phyloP scores from a whole-genome alignment of 331 rosid genomes.

The Ulmus americana region DNA sequence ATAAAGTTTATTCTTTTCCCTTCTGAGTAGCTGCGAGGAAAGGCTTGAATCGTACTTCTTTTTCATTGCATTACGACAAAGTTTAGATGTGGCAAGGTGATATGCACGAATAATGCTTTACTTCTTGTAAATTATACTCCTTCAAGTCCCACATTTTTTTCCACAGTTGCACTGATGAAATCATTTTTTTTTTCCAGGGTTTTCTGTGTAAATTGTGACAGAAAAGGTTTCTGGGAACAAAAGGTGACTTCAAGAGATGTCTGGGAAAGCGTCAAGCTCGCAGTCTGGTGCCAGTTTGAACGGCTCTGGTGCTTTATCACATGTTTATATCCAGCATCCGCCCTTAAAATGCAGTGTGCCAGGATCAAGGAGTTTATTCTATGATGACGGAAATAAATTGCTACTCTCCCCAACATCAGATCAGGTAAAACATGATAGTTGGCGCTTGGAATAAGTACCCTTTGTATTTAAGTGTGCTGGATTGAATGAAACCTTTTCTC shows the following conservation, averaged over 20 bases:
- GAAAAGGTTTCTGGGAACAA: not conserved
- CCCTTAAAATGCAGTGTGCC: slow-evolving; percentile 62
- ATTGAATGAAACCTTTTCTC: not conserved
- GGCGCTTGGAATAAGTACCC: slow-evolving; percentile 7
- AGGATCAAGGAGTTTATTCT: slow-evolving; percentile 69
- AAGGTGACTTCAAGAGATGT: slow-evolving; percentile 40
- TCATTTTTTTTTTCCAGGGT: slow-evolving; percentile 25
- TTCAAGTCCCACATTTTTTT: slow-evolving; percentile 9
- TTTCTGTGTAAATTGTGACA: slow-evolving; percentile 8
- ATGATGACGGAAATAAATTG: slow-evolving; percentile 83
- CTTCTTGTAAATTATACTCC: slow-evolving; percentile 10
- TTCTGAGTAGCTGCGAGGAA: slow-evolving; percentile 54
- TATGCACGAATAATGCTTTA: not conserved
- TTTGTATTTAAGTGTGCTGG: slow-evolving; percentile 9
- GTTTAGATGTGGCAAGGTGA: slow-evolving; percentile 9
- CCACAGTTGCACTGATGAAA: slow-evolving; percentile 18
- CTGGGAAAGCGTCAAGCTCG: slow-evolving; percentile 76
- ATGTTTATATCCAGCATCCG: slow-evolving; percentile 72
- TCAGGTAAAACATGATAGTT: slow-evolving; percentile 47
- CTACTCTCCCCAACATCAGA: slow-evolving; percentile 67
- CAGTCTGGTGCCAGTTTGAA: slow-evolving; percentile 60
- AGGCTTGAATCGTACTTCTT: slow-evolving; percentile 34
- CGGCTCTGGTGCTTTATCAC: slow-evolving; percentile 78
- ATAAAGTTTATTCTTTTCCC: slow-evolving; percentile 11
- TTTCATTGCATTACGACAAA: slow-evolving; percentile 16